Conservation (phyloP, 2,329 filamentous ascomycete species). For the Albophoma yamanashiensis region DNA sequence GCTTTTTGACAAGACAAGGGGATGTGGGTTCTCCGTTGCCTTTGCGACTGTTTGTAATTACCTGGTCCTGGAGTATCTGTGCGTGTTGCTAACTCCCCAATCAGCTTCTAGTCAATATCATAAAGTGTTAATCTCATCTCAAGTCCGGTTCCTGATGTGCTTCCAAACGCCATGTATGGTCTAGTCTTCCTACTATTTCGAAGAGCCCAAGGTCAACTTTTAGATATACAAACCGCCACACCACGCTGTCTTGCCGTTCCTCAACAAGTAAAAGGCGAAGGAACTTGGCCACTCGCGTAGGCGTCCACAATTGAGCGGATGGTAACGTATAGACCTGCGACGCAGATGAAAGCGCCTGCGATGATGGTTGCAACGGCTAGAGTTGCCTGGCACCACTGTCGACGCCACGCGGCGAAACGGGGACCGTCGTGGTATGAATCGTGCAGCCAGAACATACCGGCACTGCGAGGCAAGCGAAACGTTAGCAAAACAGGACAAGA, state of each 20-base stretch:
- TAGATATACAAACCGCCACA: too few relatives aligned
- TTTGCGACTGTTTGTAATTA: too few relatives aligned
- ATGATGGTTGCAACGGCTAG: constrained; percentile 30
- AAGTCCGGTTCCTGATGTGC: too few relatives aligned
- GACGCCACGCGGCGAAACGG: constrained; percentile 24
- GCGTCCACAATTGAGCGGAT: constrained; percentile 20
- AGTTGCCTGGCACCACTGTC: constrained; percentile 24
- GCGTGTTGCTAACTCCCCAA: too few relatives aligned
- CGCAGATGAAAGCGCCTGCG: constrained; percentile 35
- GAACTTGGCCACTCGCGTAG: constrained; percentile 7
- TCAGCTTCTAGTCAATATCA: too few relatives aligned
- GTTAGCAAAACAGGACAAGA: neutral
- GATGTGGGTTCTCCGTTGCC: too few relatives aligned
- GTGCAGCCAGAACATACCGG: constrained; percentile 41
- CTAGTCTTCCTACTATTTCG: too few relatives aligned
- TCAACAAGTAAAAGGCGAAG: constrained; percentile 7
- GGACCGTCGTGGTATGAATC: constrained; percentile 32
- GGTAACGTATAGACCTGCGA: constrained; percentile 37
- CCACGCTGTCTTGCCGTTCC: neutral
- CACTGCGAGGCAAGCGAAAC: constrained; percentile 6
- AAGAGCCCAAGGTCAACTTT: too few relatives aligned
- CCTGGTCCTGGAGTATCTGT: too few relatives aligned
- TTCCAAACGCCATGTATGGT: too few relatives aligned
- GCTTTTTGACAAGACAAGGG: too few relatives aligned
- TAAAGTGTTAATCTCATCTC: too few relatives aligned